phyloP scores from a whole-genome alignment of 176 grass and related monocot species.

The Bothriochloa decipiens region DNA sequence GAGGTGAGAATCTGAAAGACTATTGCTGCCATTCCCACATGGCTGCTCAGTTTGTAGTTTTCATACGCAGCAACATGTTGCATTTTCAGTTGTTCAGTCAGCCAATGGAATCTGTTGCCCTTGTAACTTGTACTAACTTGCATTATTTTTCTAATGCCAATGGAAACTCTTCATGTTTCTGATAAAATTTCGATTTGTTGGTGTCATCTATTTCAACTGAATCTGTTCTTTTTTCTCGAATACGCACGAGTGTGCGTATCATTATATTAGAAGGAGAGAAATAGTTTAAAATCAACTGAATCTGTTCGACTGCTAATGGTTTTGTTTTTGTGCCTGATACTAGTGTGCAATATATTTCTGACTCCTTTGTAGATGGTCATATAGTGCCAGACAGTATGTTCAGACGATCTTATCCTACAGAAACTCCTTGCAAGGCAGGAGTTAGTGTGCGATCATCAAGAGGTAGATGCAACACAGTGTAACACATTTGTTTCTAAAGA shows the following conservation, averaged over 20 bases:
- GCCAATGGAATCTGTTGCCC: background rate
- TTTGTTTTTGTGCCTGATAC: background rate
- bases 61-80: background rate
- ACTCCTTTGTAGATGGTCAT: conserved; percentile 1
- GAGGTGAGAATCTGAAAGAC: conserved; percentile 8
- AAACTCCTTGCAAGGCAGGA: conserved; percentile 18
- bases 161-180: conserved; percentile 1
- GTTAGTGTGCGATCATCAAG: background rate
- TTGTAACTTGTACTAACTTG: background rate
- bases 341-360: conserved; percentile 4
- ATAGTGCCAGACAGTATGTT: background rate
- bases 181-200: background rate
- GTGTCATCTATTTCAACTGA: background rate
- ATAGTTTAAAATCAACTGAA: too few species aligned
- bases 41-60: background rate
- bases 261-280: too few species aligned
- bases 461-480: background rate
- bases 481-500: background rate
- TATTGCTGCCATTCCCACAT: background rate
- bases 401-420: conserved; percentile 1
- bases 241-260: too few species aligned
- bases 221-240: too few species aligned
- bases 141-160: conserved; percentile 24
- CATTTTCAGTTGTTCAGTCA: conserved; percentile 13
- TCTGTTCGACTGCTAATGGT: background rate